These are phyloP conservation scores for Podila epigama DNA, from an alignment of 192 early-diverging fungal species.

Conservation along the genomic window DNA sequence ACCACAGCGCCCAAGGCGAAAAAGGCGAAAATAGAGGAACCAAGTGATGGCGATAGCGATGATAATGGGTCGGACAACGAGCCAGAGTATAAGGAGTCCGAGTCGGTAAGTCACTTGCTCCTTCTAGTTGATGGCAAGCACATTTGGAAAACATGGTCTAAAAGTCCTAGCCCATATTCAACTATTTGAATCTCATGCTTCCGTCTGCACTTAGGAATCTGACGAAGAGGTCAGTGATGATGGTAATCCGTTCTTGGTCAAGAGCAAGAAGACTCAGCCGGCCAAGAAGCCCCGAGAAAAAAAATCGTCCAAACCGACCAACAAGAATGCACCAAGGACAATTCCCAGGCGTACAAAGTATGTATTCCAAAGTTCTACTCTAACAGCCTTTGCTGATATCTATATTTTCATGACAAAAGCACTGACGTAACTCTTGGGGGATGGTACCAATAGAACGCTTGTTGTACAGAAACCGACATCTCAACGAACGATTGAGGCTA, in stretches of 20 bases:
- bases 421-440: too few relatives aligned
- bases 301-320: background rate
- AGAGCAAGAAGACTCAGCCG: background rate
- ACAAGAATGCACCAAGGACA: background rate
- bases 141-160: too few relatives aligned
- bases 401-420: background rate
- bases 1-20: background rate
- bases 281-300: constrained; percentile 1
- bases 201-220: background rate
- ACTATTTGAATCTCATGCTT: too few relatives aligned
- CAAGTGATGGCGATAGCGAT: too few relatives aligned
- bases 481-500: constrained; percentile 24
- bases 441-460: constrained; percentile 6
- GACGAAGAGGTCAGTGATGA: background rate
- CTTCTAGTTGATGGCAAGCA: too few relatives aligned
- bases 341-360: constrained; percentile 6
- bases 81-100: background rate
- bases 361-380: background rate
- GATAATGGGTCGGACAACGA: background rate
- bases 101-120: constrained; percentile 4
- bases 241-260: background rate
- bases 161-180: too few relatives aligned
- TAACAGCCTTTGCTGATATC: background rate
- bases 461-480: constrained; percentile 33
- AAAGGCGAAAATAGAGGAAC: background rate